Evolutionary conservation across 257 asterid genomes (phyloP).

Genomic region (Ophiorrhiza pumila): DNA sequence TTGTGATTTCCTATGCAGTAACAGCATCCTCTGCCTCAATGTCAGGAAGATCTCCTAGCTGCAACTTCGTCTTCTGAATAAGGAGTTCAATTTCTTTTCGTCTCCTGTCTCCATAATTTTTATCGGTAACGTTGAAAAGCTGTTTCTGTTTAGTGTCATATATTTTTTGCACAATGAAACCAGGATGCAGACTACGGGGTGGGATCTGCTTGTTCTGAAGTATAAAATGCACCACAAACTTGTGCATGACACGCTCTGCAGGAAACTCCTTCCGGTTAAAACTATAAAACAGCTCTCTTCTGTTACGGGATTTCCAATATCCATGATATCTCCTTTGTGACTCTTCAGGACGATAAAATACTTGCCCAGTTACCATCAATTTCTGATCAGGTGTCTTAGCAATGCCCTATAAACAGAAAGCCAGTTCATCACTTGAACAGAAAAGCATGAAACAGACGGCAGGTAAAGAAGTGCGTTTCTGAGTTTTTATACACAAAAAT

Average conservation of each 20-base stretch:
- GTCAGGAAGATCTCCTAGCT: conserved; percentile 69
- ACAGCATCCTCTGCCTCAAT: conserved; percentile 52
- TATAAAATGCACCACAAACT: conserved; percentile 80
- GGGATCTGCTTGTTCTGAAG: conserved; percentile 77
- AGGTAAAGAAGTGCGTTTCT: not conserved
- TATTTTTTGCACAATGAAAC: conserved; percentile 73
- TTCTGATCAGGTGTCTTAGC: conserved; percentile 38
- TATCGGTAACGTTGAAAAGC: conserved; percentile 67
- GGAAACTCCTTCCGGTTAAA: conserved; percentile 80
- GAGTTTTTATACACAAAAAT: not conserved
- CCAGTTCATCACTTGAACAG: not conserved
- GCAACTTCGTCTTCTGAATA: conserved; percentile 59
- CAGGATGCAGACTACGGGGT: conserved; percentile 71
- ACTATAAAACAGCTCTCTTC: conserved; percentile 77
- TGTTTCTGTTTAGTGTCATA: conserved; percentile 61
- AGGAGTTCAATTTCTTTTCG: conserved; percentile 68
- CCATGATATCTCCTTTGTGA: conserved; percentile 60
- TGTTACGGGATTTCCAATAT: conserved; percentile 60
- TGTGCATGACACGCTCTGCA: conserved; percentile 89
- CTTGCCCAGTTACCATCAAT: conserved; percentile 62
- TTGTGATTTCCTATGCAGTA: conserved; percentile 51
- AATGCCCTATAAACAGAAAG: conserved; percentile 49
- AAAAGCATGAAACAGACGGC: not conserved
- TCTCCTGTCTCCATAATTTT: conserved; percentile 60
- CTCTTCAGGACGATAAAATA: conserved; percentile 96